Base-by-base conservation (phyloP, 306 rosid genomes). In the Fragaria ananassa region DNA sequence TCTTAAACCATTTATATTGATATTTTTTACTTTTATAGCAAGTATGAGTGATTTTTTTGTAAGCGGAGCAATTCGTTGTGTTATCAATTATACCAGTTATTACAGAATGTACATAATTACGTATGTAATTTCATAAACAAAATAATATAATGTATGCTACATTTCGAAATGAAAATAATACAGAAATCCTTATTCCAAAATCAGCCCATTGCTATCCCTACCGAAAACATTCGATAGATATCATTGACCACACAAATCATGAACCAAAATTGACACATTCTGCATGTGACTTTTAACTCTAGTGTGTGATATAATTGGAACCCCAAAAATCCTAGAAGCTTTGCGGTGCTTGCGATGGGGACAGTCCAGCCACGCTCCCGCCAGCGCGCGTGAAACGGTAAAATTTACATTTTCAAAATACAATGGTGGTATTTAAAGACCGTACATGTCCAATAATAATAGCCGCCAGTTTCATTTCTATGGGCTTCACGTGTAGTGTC, bases 401-500 rank as follows among this genome's bases (percentile, higher is more conserved):
- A 46, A 46, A 41, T 6, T 41, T 41, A 6, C 6, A 7, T 46
- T 10, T 49, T 10, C 53, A 5, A 9, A 50, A 49, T 6, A 1
- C 0, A 15, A 9, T 27, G 6, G 19, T 61, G 18, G 6, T 47
- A 7, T 9, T 21, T 2, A 25, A 21, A 46, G 12, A 76, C 27
- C 14, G 76, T 54, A 29, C 53, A 17, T 10, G 82, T 68, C 74
- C 12, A 77, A 51, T 77, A 77, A 51, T 77, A 49, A 69, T 62
- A 78, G 71, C 81, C 78, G 84, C 82, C 80, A 76, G 77, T 10
- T 79, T 79, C 17, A 60, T 73, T 47, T 62, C 68, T 10, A 62
- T 79, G 63, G 81, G 63, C 65, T 68, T 76, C 88, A 81, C 88
- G 84, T 76, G 84, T 19, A 34, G 37, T 6, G 83, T 71, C 47